A percentile compares a stretch with the other conserved stretches of the same genome.
Conservation (phyloP, 148 eudicot genomes). For the Simmondsia chinensis region DNA sequence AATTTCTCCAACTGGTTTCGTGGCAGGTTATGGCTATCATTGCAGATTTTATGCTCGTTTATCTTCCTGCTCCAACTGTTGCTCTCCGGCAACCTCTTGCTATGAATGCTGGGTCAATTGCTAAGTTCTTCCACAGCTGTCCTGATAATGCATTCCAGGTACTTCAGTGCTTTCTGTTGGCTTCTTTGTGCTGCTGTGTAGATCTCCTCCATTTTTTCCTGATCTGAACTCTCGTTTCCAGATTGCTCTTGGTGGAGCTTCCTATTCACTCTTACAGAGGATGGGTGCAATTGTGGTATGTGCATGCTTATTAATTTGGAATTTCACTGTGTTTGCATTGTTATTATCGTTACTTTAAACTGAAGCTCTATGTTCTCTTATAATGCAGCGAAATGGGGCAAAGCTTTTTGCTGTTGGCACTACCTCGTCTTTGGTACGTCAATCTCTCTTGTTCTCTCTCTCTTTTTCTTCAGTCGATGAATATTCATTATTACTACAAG, state of each 20-base stretch:
- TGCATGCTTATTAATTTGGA: constrained; percentile 1
- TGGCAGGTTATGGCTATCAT: constrained; percentile 86
- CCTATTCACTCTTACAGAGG: constrained; percentile 74
- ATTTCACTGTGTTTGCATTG: too few species aligned
- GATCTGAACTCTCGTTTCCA: constrained; percentile 14
- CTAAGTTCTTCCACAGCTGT: constrained; percentile 72
- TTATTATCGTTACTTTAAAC: too few species aligned
- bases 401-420: constrained; percentile 95
- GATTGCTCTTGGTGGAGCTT: constrained; percentile 76
- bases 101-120: constrained; percentile 52
- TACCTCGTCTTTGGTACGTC: constrained; percentile 77
- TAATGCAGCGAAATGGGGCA: constrained; percentile 75
- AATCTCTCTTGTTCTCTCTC: not conserved
- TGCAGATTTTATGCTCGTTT: constrained; percentile 99
- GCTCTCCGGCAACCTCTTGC: constrained; percentile 65
- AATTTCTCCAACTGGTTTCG: constrained; percentile 11
- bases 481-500: too few species aligned
- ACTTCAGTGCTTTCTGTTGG: not conserved
- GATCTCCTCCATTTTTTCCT: not conserved
- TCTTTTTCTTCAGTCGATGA: not conserved
- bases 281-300: constrained; percentile 85
- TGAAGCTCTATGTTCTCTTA: not conserved
- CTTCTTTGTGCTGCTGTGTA: not conserved
- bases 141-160: constrained; percentile 99
- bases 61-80: constrained; percentile 94